Conservation (phyloP, 768 basidiomycete genomes). For the Lentinula guzmanii region DNA sequence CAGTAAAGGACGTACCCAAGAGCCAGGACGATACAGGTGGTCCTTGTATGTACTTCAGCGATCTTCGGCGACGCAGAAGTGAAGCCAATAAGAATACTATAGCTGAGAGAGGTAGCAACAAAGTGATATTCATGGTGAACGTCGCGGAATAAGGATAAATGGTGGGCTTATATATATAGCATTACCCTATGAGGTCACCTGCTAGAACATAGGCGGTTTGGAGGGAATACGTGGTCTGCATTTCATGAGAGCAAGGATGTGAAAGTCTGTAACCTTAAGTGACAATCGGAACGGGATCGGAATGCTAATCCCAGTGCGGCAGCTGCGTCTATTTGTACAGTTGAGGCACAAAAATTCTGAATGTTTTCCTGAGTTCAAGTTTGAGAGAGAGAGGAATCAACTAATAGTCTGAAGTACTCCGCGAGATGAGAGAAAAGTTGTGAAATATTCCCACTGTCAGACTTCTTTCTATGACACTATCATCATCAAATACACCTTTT, state of each 20-base stretch:
- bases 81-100: neutral
- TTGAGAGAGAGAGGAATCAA: neutral
- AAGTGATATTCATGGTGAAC: neutral
- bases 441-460: neutral
- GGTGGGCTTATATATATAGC: neutral
- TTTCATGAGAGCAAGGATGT: neutral
- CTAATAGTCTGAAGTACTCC: neutral
- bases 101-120: neutral
- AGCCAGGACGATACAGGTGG: neutral
- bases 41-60: neutral
- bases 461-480: neutral
- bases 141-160: neutral
- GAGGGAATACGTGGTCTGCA: neutral
- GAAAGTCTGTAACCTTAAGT: neutral
- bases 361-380: too few relatives aligned
- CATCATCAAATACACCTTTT: neutral
- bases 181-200: neutral
- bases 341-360: too few relatives aligned
- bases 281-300: neutral
- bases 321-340: too few relatives aligned
- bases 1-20: neutral
- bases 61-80: neutral
- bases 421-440: neutral
- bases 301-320: neutral
- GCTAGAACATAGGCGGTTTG: neutral